phyloP scores from a whole-genome alignment of 768 basidiomycete genomes.

The Leucosporidium creatinivorum region DNA sequence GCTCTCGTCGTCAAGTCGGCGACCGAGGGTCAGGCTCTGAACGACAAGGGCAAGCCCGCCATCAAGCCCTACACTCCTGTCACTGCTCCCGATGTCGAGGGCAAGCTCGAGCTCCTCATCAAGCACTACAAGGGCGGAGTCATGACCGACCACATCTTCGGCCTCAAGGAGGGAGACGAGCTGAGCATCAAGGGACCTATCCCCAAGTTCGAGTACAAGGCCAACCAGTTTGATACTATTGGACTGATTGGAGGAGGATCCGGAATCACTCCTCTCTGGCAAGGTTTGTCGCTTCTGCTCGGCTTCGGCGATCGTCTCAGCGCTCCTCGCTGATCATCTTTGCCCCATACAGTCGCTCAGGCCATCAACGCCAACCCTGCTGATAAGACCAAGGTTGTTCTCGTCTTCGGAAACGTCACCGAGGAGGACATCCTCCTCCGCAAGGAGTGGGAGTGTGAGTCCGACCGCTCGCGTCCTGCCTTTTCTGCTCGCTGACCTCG shows the following conservation, averaged over 20 bases:
- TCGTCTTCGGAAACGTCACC: constrained; percentile 83
- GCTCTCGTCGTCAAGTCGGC: constrained; percentile 71
- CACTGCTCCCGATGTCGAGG: constrained; percentile 51
- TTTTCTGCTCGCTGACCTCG: neutral
- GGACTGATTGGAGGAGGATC: constrained; percentile 87
- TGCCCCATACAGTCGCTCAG: constrained; percentile 5
- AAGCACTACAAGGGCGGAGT: constrained; percentile 46
- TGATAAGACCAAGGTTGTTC: constrained; percentile 91
- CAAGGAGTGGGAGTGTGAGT: constrained; percentile 56
- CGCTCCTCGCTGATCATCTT: neutral
- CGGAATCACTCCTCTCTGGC: constrained; percentile 58
- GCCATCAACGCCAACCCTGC: constrained; percentile 46
- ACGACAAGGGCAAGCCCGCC: constrained; percentile 71
- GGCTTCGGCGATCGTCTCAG: neutral
- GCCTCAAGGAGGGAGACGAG: constrained; percentile 69
- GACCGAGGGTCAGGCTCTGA: constrained; percentile 55
- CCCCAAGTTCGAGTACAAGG: constrained; percentile 75
- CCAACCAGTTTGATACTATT: constrained; percentile 61
- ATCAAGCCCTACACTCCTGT: constrained; percentile 83
- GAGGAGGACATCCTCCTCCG: constrained; percentile 84
- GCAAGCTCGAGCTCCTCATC: constrained; percentile 27
- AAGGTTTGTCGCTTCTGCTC: constrained; percentile 46
- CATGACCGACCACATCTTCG: constrained; percentile 54
- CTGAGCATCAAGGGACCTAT: constrained; percentile 84
- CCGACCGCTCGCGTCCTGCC: constrained; percentile 31